Base-by-base conservation (phyloP, 129 eudicot genomes). In the Flaveria bidentis region DNA sequence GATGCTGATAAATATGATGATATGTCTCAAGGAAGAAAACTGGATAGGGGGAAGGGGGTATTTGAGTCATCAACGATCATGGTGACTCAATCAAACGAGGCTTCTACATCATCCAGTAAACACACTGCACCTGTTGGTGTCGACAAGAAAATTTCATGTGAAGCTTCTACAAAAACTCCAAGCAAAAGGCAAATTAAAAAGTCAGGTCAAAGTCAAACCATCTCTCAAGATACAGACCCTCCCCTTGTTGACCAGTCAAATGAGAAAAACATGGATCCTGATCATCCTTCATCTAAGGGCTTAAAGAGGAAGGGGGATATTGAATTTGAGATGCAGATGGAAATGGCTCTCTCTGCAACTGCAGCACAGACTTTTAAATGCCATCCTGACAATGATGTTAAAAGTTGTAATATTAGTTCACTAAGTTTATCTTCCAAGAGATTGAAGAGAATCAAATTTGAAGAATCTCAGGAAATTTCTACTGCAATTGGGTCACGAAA, bases 261-360 rank as follows among this genome's bases (percentile, higher is more conserved):
- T 49, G 86, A 81, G 51, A 67, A 20, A 20, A 20, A 20, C 22
- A 20, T 63, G 71, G 90, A 78, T 63, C 47, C 22, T 20, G 22
- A 20, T 20, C 22, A 20, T 20, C 22, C 78, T 47, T 81, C 82
- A 64, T 60, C 82, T 50, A 84, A 73, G 73, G 82, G 78, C 46
- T 57, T 76, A 80, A 93, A 88, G 81, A 84, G 88, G 74, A 93
- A 87, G 71, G 97, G 97, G 25, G 98, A 93, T 76, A 49, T 93
- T 73, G 98, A 93, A 75, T 93, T 90, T 78, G 91, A 87, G 82
- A 81, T 88, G 87, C 97, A 91, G 85, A 64, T 94, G 87, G 83
- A 91, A 78, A 94, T 94, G 93, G 97, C 98, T 74, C 84, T 91
- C 61, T 69, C 97, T 60, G 91, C 98, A 16, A 94, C 97, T 58